These are phyloP conservation scores for Starmerella davenportii DNA, from an alignment of 805 yeast species.

Conservation along the genomic window DNA sequence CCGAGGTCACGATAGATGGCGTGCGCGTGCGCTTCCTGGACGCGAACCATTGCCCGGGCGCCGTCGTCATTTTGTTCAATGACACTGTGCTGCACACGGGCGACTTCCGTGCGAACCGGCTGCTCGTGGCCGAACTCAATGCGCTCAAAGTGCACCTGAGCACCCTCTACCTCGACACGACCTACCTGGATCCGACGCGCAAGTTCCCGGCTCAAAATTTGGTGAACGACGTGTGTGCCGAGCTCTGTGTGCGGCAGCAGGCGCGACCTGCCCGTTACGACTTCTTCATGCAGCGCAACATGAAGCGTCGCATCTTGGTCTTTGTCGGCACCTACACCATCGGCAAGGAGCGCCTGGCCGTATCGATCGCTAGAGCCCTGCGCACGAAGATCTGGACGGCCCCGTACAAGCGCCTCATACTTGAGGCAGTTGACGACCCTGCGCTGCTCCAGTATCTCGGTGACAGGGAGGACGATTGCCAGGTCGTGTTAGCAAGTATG, in stretches of 20 bases:
- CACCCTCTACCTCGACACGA: conserved; percentile 66
- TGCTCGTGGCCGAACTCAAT: conserved; percentile 26
- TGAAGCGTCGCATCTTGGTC: conserved; percentile 29
- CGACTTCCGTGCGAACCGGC: conserved; percentile 59
- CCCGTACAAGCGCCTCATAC: conserved; percentile 30
- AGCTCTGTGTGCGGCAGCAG: conserved; percentile 30
- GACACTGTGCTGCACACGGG: conserved; percentile 60
- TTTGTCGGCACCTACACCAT: conserved; percentile 79
- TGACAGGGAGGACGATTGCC: conserved; percentile 30
- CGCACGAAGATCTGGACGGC: conserved; percentile 28
- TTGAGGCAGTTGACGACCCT: conserved; percentile 30
- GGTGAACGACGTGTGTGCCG: conserved; percentile 45
- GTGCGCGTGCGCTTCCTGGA: conserved; percentile 45
- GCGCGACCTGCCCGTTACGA: conserved; percentile 17
- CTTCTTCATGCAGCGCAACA: conserved; percentile 12
- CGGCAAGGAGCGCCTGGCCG: conserved; percentile 78
- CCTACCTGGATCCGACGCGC: conserved; percentile 60
- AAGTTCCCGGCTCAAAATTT: conserved; percentile 60
- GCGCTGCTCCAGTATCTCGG: conserved; percentile 27
- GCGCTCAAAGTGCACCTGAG: conserved; percentile 18
- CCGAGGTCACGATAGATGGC: conserved; percentile 24
- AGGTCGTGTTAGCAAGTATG: conserved; percentile 62
- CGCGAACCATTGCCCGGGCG: conserved; percentile 97
- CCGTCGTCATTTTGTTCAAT: conserved; percentile 61
- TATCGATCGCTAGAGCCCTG: conserved; percentile 26